Evolutionary conservation across 176 grass and related monocot species (phyloP).

Genomic region (Pontederia crassipes): DNA sequence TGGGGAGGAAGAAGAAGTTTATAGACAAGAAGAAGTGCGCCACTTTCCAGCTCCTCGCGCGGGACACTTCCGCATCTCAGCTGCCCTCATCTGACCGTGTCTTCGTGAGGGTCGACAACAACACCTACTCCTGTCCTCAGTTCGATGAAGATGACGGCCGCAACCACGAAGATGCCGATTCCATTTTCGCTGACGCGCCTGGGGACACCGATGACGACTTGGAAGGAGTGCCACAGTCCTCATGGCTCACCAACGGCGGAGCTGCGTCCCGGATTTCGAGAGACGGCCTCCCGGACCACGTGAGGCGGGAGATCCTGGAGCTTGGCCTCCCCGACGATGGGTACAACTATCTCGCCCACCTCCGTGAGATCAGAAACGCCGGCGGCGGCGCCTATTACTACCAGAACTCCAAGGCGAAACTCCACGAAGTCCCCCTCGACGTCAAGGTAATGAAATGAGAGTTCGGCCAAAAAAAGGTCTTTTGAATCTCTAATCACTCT

Average conservation of each 20-base stretch:
- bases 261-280: conserved; percentile 14
- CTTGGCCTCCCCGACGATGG: conserved; percentile 89
- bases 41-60: conserved; percentile 72
- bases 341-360: conserved; percentile 85
- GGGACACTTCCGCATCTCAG: conserved; percentile 27
- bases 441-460: conserved; percentile 49
- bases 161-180: conserved; percentile 14
- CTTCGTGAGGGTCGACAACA: conserved; percentile 80
- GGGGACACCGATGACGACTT: conserved; percentile 11
- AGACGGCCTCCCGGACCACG: conserved; percentile 5
- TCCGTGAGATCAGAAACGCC: conserved; percentile 76
- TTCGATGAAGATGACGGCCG: conserved; percentile 19
- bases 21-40: conserved; percentile 64
- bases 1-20: conserved; percentile 29
- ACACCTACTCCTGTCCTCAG: conserved; percentile 52
- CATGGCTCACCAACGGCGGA: neutral
- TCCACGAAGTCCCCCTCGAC: conserved; percentile 56
- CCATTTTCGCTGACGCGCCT: conserved; percentile 29
- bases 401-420: conserved; percentile 32
- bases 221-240: neutral
- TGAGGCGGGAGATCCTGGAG: conserved; percentile 76
- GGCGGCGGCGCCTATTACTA: conserved; percentile 55
- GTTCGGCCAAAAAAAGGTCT: neutral
- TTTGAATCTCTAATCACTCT: neutral
- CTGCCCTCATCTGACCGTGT: conserved; percentile 37